These are phyloP conservation scores for Inonotus obliquus DNA, from an alignment of 1,284 basidiomycete genomes.

Conservation along the genomic window DNA sequence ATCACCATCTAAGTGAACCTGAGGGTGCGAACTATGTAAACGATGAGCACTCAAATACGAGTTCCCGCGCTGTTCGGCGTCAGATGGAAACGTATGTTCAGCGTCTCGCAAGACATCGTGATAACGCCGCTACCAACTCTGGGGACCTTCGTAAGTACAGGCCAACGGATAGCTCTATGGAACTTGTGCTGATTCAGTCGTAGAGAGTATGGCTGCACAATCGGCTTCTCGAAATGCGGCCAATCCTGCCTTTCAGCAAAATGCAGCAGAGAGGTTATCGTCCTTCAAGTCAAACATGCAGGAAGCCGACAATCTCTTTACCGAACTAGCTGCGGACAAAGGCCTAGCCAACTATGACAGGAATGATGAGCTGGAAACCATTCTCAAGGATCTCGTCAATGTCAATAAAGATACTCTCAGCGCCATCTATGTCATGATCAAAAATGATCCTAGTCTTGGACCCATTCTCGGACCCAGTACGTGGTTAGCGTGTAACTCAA, in stretches of 20 bases:
- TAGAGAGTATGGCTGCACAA: conserved; percentile 34
- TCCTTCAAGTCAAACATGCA: conserved; percentile 37
- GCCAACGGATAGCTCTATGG: conserved; percentile 18
- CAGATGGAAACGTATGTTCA: neutral
- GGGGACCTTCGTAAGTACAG: conserved; percentile 26
- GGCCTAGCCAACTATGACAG: conserved; percentile 51
- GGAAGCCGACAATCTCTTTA: conserved; percentile 29
- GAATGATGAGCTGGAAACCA: conserved; percentile 38
- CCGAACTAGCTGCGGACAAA: conserved; percentile 37
- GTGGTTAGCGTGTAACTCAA: conserved; percentile 24
- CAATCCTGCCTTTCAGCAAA: conserved; percentile 34
- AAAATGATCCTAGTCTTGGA: conserved; percentile 40
- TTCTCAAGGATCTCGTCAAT: conserved; percentile 48
- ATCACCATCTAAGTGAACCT: neutral
- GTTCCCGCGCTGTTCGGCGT: conserved; percentile 1
- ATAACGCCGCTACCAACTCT: conserved; percentile 18
- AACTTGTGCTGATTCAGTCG: conserved; percentile 12
- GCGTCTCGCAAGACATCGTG: neutral
- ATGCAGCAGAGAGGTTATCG: conserved; percentile 33
- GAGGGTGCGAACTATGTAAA: neutral
- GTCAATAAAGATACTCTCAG: conserved; percentile 41
- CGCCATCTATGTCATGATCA: conserved; percentile 29
- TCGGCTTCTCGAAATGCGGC: conserved; percentile 27
- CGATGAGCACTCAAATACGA: neutral
- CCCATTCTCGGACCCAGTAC: conserved; percentile 51